Evolutionary conservation across 2,329 filamentous ascomycete species (phyloP).

Genomic region (Fusarium nematophilum): DNA sequence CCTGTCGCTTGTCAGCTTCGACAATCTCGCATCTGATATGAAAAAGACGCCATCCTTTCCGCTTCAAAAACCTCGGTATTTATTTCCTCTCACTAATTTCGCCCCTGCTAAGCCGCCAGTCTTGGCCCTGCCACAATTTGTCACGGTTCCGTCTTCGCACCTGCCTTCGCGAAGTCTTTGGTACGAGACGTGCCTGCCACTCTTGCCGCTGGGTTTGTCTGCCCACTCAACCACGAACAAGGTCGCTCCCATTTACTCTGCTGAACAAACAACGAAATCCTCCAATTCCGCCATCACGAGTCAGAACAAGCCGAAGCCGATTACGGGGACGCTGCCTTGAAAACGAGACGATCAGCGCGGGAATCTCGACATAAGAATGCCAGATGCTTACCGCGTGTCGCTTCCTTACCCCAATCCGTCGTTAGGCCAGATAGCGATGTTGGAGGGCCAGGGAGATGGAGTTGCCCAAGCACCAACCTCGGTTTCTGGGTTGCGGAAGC

Average conservation of each 20-base stretch:
- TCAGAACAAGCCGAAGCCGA: too few relatives aligned
- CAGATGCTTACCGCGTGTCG: slow-evolving; percentile 44
- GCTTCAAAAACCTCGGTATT: neutral
- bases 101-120: neutral
- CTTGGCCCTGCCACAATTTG: too few relatives aligned
- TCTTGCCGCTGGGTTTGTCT: too few relatives aligned
- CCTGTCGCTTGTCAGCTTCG: neutral
- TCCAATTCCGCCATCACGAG: too few relatives aligned
- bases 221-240: too few relatives aligned
- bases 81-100: neutral
- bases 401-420: slow-evolving; percentile 50
- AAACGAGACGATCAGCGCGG: neutral
- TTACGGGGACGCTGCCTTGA: too few relatives aligned
- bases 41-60: slow-evolving; percentile 26
- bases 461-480: slow-evolving; percentile 3
- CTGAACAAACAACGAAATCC: too few relatives aligned
- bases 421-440: slow-evolving; percentile 45
- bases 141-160: neutral
- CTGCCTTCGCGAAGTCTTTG: neutral
- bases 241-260: too few relatives aligned
- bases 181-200: neutral
- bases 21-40: slow-evolving; percentile 30
- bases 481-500: slow-evolving; percentile 35
- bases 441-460: slow-evolving; percentile 20
- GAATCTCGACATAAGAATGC: slow-evolving; percentile 33